Evolutionary conservation across 257 asterid genomes (phyloP).

Genomic region (Salvia splendens): DNA sequence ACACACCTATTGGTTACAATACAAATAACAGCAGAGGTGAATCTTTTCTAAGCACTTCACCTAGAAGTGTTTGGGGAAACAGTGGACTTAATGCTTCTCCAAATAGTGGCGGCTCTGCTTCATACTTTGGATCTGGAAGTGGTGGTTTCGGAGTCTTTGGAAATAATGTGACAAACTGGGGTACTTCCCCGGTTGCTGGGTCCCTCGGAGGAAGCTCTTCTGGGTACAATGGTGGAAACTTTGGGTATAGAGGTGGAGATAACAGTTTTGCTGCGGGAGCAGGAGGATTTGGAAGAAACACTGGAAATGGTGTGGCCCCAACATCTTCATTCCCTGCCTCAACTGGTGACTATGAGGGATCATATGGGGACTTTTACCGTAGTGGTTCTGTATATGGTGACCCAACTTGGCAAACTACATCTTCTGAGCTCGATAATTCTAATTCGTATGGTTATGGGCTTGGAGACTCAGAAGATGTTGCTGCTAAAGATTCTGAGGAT

Average conservation of each 20-base stretch:
- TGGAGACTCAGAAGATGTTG: conserved; percentile 41
- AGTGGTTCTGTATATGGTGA: conserved; percentile 50
- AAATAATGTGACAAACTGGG: conserved; percentile 66
- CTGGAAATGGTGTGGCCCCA: conserved; percentile 46
- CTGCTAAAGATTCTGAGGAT: conserved; percentile 48
- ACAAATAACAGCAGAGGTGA: conserved; percentile 55
- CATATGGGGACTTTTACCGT: conserved; percentile 43
- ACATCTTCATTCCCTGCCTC: conserved; percentile 54
- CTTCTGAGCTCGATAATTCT: conserved; percentile 44
- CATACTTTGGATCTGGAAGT: conserved; percentile 59
- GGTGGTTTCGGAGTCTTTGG: conserved; percentile 72
- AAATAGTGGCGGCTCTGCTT: conserved; percentile 51
- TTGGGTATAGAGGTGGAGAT: conserved; percentile 62
- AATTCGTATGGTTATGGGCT: conserved; percentile 49
- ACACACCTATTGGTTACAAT: conserved; percentile 65
- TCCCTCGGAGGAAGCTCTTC: conserved; percentile 55
- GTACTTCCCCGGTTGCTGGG: conserved; percentile 52
- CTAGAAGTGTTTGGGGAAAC: conserved; percentile 71
- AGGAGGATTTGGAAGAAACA: conserved; percentile 66
- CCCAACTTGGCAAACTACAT: conserved; percentile 47
- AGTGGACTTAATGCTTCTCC: conserved; percentile 57
- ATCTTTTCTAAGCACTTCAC: conserved; percentile 48
- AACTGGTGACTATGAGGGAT: conserved; percentile 41
- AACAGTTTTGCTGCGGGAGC: conserved; percentile 53
- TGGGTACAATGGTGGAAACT: conserved; percentile 54